A percentile compares a stretch with the other conserved stretches of the same genome.
Evolutionary conservation across 371 early-diverging fungal species (phyloP).

Genomic region (Ecytonucleospora hepatopenaei): DNA sequence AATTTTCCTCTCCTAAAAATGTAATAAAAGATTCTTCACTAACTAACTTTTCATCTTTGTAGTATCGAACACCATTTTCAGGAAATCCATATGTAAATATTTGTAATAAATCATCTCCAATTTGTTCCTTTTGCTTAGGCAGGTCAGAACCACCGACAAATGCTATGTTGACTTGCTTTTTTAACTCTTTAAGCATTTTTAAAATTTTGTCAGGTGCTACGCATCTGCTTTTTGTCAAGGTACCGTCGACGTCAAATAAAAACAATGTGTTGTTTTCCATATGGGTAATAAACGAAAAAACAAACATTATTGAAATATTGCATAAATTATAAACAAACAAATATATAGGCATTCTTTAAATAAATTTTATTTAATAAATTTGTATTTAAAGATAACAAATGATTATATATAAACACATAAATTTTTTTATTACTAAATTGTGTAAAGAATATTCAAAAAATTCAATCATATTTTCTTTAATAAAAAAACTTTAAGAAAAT

Average conservation of each 20-base stretch:
- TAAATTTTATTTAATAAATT: no score
- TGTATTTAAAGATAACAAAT: no score
- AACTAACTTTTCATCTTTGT: conserved; percentile 62
- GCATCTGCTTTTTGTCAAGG: conserved; percentile 71
- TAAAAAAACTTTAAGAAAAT: no score
- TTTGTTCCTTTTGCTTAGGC: conserved; percentile 87
- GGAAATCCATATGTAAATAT: conserved; percentile 91
- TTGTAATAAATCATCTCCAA: conserved; percentile 70
- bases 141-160: conserved; percentile 97
- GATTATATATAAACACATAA: no score
- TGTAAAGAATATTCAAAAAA: no score
- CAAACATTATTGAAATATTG: no score
- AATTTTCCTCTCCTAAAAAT: conserved; percentile 84
- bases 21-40: conserved; percentile 70
- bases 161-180: conserved; percentile 77
- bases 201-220: conserved; percentile 65
- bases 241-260: conserved; percentile 98
- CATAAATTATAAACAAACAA: no score
- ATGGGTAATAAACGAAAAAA: no score
- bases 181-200: conserved; percentile 65
- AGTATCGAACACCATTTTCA: conserved; percentile 94
- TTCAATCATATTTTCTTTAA: no score
- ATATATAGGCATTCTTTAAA: no score
- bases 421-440: no score
- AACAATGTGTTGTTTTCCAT: conserved; percentile 53